These are phyloP conservation scores for Botryosphaeria dothidea DNA, from an alignment of 2,329 filamentous ascomycete species.

Conservation along the genomic window DNA sequence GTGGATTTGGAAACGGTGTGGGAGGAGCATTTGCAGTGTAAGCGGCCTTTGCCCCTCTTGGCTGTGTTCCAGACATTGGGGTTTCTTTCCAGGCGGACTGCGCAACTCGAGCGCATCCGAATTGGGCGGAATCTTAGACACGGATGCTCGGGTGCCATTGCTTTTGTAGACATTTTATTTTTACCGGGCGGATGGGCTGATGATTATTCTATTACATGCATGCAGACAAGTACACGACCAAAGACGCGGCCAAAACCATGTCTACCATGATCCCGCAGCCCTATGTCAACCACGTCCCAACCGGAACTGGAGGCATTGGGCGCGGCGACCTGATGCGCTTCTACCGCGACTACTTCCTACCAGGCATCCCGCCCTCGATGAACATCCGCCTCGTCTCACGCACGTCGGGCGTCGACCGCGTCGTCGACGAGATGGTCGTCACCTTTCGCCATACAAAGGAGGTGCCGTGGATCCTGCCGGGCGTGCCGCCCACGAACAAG, in stretches of 20 bases:
- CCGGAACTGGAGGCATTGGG: constrained; percentile 46
- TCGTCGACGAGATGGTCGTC: constrained; percentile 61
- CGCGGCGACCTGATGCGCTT: constrained; percentile 48
- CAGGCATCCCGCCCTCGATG: constrained; percentile 54
- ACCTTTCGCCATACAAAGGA: constrained; percentile 59
- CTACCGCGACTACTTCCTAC: constrained; percentile 59
- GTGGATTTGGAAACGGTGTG: constrained; percentile 36
- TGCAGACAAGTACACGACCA: constrained; percentile 20
- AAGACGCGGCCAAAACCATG: constrained; percentile 32
- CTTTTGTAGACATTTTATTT: neutral
- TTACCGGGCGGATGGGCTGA: neutral
- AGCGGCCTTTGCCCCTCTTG: constrained; percentile 1
- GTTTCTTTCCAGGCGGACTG: too few species aligned
- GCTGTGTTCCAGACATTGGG: too few species aligned
- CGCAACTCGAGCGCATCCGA: neutral
- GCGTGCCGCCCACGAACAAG: constrained; percentile 56
- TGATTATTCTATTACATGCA: neutral
- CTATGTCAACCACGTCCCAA: constrained; percentile 42
- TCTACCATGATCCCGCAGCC: constrained; percentile 30
- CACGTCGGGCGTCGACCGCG: constrained; percentile 57
- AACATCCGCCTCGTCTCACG: constrained; percentile 56
- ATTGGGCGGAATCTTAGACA: neutral
- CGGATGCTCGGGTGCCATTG: neutral
- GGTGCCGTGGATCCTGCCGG: constrained; percentile 60
- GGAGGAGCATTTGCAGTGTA: constrained; percentile 34